Conservation (phyloP, 192 early-diverging fungal genomes). For the Ambispora gerdemannii region DNA sequence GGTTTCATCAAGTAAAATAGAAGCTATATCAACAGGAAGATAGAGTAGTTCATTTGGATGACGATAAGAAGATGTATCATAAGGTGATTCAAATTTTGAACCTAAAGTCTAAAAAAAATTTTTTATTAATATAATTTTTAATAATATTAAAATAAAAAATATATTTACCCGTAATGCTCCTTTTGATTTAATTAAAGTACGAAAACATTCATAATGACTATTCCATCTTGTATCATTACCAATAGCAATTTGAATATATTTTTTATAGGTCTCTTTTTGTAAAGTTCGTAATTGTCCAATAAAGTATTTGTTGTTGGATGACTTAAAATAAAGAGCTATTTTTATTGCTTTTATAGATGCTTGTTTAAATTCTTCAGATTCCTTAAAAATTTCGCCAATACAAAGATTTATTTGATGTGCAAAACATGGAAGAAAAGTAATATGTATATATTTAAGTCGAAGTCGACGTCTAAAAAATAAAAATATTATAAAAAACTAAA, state of each 20-base stretch:
- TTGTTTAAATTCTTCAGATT: too few species aligned
- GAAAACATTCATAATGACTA: background rate
- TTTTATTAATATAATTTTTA: background rate
- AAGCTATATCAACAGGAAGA: background rate
- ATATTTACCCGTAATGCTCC: background rate
- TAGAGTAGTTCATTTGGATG: background rate
- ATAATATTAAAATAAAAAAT: background rate
- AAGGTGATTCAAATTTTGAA: background rate
- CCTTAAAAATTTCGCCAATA: too few species aligned
- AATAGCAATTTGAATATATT: constrained; percentile 2
- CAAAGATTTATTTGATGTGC: background rate
- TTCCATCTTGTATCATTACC: background rate
- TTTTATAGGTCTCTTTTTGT: background rate
- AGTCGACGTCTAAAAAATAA: background rate
- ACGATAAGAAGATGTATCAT: background rate
- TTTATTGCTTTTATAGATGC: background rate
- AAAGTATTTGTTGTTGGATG: background rate
- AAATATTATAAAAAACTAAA: background rate
- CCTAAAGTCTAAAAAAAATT: background rate
- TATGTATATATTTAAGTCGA: background rate
- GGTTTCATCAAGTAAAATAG: background rate
- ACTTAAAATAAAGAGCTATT: background rate
- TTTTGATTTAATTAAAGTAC: background rate
- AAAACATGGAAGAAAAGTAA: background rate
- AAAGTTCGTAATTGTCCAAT: background rate